These are phyloP conservation scores for Candida pseudoviswanathii DNA, from an alignment of 1,139 yeast genomes.

Conservation along the genomic window DNA sequence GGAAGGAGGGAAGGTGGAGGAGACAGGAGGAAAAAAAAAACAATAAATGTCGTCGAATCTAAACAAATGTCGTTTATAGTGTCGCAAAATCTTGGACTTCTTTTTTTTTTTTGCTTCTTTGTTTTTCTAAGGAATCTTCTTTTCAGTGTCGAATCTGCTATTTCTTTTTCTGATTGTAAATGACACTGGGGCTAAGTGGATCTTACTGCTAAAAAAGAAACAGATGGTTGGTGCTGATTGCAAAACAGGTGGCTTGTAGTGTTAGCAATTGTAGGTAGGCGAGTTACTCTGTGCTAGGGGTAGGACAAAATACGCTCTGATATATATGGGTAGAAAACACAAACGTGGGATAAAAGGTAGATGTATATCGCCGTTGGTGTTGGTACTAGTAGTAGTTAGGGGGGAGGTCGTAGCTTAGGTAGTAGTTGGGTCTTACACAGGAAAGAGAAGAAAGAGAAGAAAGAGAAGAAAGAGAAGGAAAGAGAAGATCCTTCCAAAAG, in stretches of 20 bases:
- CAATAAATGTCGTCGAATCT: constrained; percentile 1
- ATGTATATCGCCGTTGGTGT: not conserved
- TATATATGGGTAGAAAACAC: not conserved
- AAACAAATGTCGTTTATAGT: not conserved
- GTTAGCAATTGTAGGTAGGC: no score
- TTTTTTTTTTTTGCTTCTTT: not conserved
- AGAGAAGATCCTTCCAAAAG: not conserved
- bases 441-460: not conserved
- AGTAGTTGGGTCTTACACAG: not conserved
- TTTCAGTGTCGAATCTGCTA: not conserved
- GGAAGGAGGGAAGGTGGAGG: not conserved
- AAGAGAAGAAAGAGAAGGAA: not conserved
- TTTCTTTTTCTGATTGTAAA: not conserved
- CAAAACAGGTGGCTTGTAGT: no score
- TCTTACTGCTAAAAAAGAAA: no score
- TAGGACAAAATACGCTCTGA: not conserved
- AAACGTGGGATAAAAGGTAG: not conserved
- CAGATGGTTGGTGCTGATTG: no score
- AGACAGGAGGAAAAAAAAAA: not conserved
- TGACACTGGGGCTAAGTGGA: not conserved
- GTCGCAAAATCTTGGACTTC: constrained; percentile 1
- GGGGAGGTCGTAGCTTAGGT: not conserved
- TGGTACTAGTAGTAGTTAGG: not conserved
- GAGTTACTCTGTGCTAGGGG: no score
- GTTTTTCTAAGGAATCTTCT: no score